Evolutionary conservation across 1,139 yeast genomes (phyloP), one percentile per base, ranked within the genome.

Genomic region (Pichia sp.): DNA sequence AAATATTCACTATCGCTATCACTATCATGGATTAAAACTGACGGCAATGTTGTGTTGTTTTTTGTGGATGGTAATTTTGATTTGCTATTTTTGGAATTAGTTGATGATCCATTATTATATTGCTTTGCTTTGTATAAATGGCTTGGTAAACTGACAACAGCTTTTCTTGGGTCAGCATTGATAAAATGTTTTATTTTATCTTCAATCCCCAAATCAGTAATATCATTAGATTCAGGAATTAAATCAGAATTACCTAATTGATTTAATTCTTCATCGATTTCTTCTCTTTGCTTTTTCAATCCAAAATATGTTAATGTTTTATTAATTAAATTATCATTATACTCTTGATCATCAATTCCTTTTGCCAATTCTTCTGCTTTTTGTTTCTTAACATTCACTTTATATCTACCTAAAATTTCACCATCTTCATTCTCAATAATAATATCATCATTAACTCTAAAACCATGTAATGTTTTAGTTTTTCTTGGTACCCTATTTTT

Each of bases 401-500:
- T 76, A 65, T 89, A 92, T 47, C 96, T 73, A 58, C 96, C 78
- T 39, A 92, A 70, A 47, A 92, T 79, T 55, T 92, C 97, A 53
- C 98, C 98, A 32, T 89, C 96, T 39, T 78, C 87, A 59, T 89
- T 86, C 63, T 92, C 98, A 51, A 92, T 82, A 49, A 89, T 73
- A 47, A 92, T 77, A 51, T 81, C 71, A 58, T 87, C 79, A 58
- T 82, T 95, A 41, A 78, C 66, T 57, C 76, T 77, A 56, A 73
- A 82, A 1, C 86, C 87, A 55, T 59, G 64, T 6, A 57, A 49
- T 43, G 51, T 59, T 26, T 49, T 54, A 2, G 60, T 51, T 33
- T 45, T 49, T 16, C 49, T 42, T 4, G 54, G 54, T 5, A 30
- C 33, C 9, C 22, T 27, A 38, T 48, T 48, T 22, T 42, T 48